phyloP scores from a whole-genome alignment of 1,284 basidiomycete genomes.

The Trichosporon sp. region DNA sequence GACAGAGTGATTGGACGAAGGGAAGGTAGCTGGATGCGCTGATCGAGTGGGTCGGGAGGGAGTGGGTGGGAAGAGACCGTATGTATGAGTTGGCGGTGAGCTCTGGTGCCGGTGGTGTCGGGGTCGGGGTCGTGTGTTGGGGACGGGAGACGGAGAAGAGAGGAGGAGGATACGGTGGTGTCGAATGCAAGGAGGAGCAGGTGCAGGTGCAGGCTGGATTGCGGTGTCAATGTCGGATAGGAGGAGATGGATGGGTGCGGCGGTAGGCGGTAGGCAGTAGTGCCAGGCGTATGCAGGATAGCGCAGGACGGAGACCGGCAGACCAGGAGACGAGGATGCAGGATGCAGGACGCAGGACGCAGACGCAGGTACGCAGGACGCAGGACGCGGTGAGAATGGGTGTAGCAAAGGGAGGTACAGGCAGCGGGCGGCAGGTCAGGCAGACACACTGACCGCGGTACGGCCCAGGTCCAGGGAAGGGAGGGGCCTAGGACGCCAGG shows the following conservation, averaged over 20 bases:
- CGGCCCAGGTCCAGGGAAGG: not conserved
- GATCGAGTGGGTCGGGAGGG: not conserved
- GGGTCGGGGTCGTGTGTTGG: not conserved
- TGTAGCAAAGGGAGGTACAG: not conserved
- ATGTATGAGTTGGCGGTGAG: not conserved
- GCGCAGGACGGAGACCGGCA: too few species aligned
- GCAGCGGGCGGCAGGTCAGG: not conserved
- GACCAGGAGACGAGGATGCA: not conserved
- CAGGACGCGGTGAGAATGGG: not conserved
- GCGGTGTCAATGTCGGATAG: not conserved
- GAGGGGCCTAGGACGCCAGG: not conserved
- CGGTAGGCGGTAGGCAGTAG: too few species aligned
- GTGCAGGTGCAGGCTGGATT: not conserved
- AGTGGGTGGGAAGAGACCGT: not conserved
- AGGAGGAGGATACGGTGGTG: not conserved
- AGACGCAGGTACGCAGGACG: not conserved
- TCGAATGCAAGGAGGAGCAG: not conserved
- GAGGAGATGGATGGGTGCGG: not conserved
- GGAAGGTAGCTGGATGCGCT: conserved; percentile 3
- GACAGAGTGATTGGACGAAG: not conserved
- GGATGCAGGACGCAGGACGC: too few species aligned
- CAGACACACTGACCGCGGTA: not conserved
- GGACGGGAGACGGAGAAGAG: not conserved
- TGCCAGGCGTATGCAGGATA: too few species aligned
- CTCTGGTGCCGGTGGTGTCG: not conserved